A percentile compares a stretch with the other conserved stretches of the same genome.
phyloP scores from a whole-genome alignment of 2,329 filamentous ascomycete genomes.

The Clonostachys sp. region DNA sequence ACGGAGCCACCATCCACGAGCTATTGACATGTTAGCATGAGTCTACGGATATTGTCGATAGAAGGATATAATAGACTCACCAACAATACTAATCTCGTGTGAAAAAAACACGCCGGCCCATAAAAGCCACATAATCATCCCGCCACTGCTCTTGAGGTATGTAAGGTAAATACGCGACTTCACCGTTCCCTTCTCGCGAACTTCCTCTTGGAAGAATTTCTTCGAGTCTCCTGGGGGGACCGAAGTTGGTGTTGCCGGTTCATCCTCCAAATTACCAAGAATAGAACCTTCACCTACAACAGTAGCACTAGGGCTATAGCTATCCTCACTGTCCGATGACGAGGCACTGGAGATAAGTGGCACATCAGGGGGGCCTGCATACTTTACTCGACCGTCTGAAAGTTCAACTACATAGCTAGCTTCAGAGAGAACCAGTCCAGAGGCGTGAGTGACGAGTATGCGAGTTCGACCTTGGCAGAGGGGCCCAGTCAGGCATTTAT shows the following conservation, averaged over 20 bases:
- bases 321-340: slow-evolving; percentile 41
- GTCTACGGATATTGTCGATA: too few species aligned
- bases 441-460: slow-evolving; percentile 78
- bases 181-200: slow-evolving; percentile 64
- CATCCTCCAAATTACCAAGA: slow-evolving; percentile 96
- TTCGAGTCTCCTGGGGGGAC: slow-evolving; percentile 32
- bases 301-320: slow-evolving; percentile 41
- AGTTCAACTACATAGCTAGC: slow-evolving; percentile 73
- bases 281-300: slow-evolving; percentile 55
- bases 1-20: slow-evolving; percentile 58
- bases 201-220: slow-evolving; percentile 75
- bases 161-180: slow-evolving; percentile 59
- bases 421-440: slow-evolving; percentile 63
- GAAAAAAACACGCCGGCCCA: slow-evolving; percentile 48
- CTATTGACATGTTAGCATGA: too few species aligned
- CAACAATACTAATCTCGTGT: slow-evolving; percentile 50
- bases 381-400: slow-evolving; percentile 60
- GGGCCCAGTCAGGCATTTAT: slow-evolving; percentile 68
- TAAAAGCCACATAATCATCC: slow-evolving; percentile 53
- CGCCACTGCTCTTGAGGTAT: slow-evolving; percentile 65
- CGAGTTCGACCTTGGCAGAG: slow-evolving; percentile 66
- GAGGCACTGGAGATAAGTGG: slow-evolving; percentile 35
- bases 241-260: slow-evolving; percentile 74
- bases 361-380: slow-evolving; percentile 40
- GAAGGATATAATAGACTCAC: slow-evolving; percentile 5